These are phyloP conservation scores for Diplodia mutila DNA, from an alignment of 2,329 filamentous ascomycete species.

Conservation along the genomic window DNA sequence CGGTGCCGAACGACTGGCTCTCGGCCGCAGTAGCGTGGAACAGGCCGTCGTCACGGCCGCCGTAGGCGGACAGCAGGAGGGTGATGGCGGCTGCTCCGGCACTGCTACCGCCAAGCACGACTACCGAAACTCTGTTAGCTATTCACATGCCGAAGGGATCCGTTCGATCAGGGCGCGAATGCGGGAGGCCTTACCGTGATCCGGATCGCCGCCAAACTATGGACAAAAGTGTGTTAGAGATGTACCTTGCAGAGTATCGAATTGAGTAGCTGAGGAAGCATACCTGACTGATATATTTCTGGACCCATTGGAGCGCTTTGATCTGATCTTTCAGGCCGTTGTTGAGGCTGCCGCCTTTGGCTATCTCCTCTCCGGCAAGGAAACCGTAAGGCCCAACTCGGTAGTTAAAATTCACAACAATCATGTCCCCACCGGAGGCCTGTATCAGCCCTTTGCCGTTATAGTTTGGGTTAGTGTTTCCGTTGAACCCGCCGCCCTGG, in stretches of 20 bases:
- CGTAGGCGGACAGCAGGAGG: constrained; percentile 46
- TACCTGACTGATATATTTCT: constrained; percentile 62
- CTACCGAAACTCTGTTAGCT: constrained; percentile 33
- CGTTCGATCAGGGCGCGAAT: background rate
- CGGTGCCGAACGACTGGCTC: constrained; percentile 56
- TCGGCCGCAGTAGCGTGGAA: constrained; percentile 60
- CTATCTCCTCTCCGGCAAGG: constrained; percentile 62
- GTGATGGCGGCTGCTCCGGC: constrained; percentile 59
- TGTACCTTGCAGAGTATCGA: background rate
- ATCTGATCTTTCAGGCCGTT: constrained; percentile 72
- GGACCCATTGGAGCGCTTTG: constrained; percentile 71
- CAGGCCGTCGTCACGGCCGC: constrained; percentile 51
- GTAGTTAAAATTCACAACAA: constrained; percentile 77
- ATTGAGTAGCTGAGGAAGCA: background rate
- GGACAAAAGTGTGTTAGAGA: background rate
- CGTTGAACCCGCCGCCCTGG: constrained; percentile 53
- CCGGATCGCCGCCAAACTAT: constrained; percentile 70
- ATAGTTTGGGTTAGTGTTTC: constrained; percentile 52
- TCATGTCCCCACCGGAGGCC: constrained; percentile 62
- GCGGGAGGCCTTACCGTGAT: constrained; percentile 45
- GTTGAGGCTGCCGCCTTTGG: constrained; percentile 60
- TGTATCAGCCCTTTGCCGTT: constrained; percentile 65
- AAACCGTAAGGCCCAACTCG: constrained; percentile 77
- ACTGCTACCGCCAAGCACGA: constrained; percentile 69
- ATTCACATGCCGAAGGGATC: background rate